Base-by-base conservation (phyloP, 331 rosid genomes). In the Rhamnella rubrinervis region DNA sequence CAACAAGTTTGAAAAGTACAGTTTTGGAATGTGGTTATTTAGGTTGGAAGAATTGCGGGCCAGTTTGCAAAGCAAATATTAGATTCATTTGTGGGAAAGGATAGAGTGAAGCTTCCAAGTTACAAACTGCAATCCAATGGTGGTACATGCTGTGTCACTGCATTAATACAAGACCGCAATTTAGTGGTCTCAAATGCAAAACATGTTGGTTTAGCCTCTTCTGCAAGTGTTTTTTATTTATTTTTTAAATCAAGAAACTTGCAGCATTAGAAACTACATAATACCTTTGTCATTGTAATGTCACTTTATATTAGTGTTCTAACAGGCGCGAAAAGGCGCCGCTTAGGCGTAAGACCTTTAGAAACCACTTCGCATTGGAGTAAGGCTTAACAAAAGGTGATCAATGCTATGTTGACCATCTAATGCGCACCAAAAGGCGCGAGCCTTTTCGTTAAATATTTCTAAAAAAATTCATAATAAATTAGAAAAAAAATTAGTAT, bases 41-140 rank as follows among this genome's bases (percentile, higher is more conserved):
- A 89, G 96, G 96, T 89, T 53, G 96, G 96, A 61, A 85, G 96
- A 83, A 89, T 89, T 92, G 96, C 96, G 23, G 96, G 96, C 71
- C 92, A 89, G 80, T 89, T 89, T 85, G 96, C 96, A 15, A 89
- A 89, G 89, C 96, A 92, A 4, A 83, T 92, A 66, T 87, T 92
- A 12, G 96, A 89, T 51, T 4, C 82, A 11, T 83, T 70, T 71
- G 96, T 87, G 85, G 93, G 87, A 84, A 87, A 59, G 78, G 80
- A 81, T 19, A 93, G 96, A 52, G 86, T 89, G 71, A 89, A 87
- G 80, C 86, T 89, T 70, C 93, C 96, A 16, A 89, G 91, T 68
- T 89, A 89, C 77, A 87, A 93, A 76, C 23, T 1, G 23, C 23
- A 23, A 23, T 23, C 1, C 1, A 23, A 23, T 23, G 96, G 96